Evolutionary conservation across 2,329 filamentous ascomycete species (phyloP).

Genomic region (Microsporum canis): DNA sequence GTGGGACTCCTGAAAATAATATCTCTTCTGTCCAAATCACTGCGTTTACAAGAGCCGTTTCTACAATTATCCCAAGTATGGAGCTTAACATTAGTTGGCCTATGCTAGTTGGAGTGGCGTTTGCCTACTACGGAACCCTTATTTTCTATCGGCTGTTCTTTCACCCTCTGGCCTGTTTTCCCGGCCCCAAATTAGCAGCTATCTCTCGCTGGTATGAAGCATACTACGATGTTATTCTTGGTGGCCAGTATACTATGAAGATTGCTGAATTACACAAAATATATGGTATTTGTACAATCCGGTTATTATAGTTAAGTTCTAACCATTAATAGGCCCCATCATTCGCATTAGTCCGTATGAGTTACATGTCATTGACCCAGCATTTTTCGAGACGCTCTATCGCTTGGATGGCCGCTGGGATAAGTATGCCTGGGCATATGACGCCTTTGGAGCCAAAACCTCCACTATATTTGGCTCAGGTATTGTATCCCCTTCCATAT

Average conservation of each 20-base stretch:
- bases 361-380: slow-evolving; percentile 15
- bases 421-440: not conserved
- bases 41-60: no score
- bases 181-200: slow-evolving; percentile 17
- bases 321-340: slow-evolving; percentile 13
- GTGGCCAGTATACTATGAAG: slow-evolving; percentile 18
- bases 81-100: no score
- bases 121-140: slow-evolving; percentile 6
- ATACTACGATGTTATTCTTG: slow-evolving; percentile 20
- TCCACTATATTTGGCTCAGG: slow-evolving; percentile 7
- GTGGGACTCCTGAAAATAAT: no score
- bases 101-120: not conserved
- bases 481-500: not conserved
- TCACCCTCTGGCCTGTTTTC: slow-evolving; percentile 17
- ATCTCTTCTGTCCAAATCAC: no score
- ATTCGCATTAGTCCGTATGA: slow-evolving; percentile 18
- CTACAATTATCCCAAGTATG: no score
- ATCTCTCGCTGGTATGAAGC: slow-evolving; percentile 20
- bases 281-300: slow-evolving; percentile 16
- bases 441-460: not conserved
- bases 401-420: not conserved
- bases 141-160: slow-evolving; percentile 15
- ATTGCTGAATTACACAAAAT: slow-evolving; percentile 20
- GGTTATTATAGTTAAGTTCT: not conserved
- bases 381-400: slow-evolving; percentile 6